Conservation (phyloP, 352 stramenopile genomes). For the Globisporangium recalcitrans region DNA sequence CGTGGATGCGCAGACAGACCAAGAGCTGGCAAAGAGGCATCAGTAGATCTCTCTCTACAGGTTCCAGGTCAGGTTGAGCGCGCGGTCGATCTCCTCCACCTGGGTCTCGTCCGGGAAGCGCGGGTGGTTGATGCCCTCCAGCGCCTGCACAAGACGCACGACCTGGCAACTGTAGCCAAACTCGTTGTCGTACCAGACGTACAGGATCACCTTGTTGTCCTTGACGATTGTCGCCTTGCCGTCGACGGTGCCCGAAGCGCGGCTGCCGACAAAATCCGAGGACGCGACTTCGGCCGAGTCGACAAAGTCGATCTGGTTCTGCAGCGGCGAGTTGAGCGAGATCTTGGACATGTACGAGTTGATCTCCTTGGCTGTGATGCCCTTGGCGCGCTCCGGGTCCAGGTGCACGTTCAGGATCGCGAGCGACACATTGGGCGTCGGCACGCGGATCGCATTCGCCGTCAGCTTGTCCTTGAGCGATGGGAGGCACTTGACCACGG, state of each 20-base stretch:
- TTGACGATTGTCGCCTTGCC: constrained; percentile 83
- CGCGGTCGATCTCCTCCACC: constrained; percentile 62
- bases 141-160: constrained; percentile 70
- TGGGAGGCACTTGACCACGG: constrained; percentile 89
- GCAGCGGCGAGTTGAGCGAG: constrained; percentile 76
- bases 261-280: constrained; percentile 80
- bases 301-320: constrained; percentile 88
- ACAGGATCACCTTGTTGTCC: constrained; percentile 81
- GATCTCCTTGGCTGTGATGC: constrained; percentile 62
- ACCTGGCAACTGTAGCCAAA: constrained; percentile 88
- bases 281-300: constrained; percentile 80
- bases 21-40: not conserved
- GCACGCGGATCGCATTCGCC: constrained; percentile 97
- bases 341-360: constrained; percentile 78
- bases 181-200: constrained; percentile 91
- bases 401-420: constrained; percentile 95
- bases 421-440: constrained; percentile 97
- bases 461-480: constrained; percentile 96
- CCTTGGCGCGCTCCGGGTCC: constrained; percentile 61
- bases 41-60: constrained; percentile 20
- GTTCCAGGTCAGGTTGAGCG: constrained; percentile 45
- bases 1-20: not conserved
- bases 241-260: constrained; percentile 69
- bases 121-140: constrained; percentile 74
- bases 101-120: constrained; percentile 67